Evolutionary conservation across 495 filamentous ascomycete species (phyloP), one percentile per base, ranked within the genome.

Genomic region (Hyaloscypha bicolor): DNA sequence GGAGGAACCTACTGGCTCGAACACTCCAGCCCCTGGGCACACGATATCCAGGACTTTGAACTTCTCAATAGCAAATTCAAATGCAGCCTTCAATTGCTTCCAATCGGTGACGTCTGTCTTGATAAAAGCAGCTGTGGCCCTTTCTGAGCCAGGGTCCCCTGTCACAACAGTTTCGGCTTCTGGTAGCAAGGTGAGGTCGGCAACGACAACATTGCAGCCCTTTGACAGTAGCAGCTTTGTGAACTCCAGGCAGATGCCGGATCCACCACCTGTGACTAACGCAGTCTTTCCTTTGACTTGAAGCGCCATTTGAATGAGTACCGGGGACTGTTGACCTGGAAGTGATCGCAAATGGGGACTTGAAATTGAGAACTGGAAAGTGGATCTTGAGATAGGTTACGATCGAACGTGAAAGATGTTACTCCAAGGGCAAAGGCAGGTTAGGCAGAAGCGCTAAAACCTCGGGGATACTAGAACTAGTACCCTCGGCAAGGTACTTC

Each of bases 201-300:
- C 87, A 67, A 90, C 80, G 61, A 90, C 75, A 53, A 90, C 85
- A 68, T 86, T 88, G 78, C 86, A 89, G 48, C 80, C 80, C 65
- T 79, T 80, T 60, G 79, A 75, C 51, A 89, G 78, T 30, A 90
- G 81, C 21, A 85, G 67, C 51, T 78, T 76, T n/a, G 91, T 88
- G 19, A 91, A 81, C 0, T 90, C 89, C 39, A 90, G 82, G 35
- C 90, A 89, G 62, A 91, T 86, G 16, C 90, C 90, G 2, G 83
- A 87, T n/a, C 87, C 88, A 37, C 85, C 91, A 51, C 91, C 91
- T 3, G 90, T 93, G 71, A 93, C 91, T 30, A 93, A 77, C 51
- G 90, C 90, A 16, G 84, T 88, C 71, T 80, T 81, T 53, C 71
- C 71, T 9, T 86, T 81, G 68, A 88, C 31, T 37, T 11, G 19